Evolutionary conservation across 805 yeast species (phyloP).

Genomic region (Nakazawaea populi): DNA sequence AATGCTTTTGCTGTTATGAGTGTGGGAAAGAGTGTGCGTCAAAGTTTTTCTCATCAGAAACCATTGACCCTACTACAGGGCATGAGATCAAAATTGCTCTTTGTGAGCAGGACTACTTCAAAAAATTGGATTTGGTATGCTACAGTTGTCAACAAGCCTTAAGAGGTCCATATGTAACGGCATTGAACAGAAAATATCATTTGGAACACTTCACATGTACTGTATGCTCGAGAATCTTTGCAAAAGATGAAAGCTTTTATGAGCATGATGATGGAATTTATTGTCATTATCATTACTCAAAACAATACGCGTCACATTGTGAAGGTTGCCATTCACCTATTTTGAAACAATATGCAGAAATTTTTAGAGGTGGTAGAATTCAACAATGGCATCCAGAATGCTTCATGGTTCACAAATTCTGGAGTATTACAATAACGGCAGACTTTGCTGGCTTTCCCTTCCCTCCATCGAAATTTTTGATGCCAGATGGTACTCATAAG

Average conservation of each 20-base stretch:
- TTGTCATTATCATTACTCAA: constrained; percentile 92
- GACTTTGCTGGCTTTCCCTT: constrained; percentile 45
- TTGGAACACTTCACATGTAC: constrained; percentile 93
- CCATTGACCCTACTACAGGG: constrained; percentile 21
- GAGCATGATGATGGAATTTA: constrained; percentile 79
- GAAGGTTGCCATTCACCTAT: constrained; percentile 92
- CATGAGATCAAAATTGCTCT: constrained; percentile 47
- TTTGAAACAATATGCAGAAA: constrained; percentile 89
- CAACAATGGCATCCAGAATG: constrained; percentile 99
- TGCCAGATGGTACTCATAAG: constrained; percentile 8
- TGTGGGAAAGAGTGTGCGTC: constrained; percentile 79
- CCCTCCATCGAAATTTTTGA: background rate
- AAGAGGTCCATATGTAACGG: constrained; percentile 90
- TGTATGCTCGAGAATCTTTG: constrained; percentile 80
- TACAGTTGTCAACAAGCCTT: constrained; percentile 78
- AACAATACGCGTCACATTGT: constrained; percentile 78
- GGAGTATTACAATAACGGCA: constrained; percentile 80
- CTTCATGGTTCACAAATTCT: constrained; percentile 93
- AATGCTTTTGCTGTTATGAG: constrained; percentile 82
- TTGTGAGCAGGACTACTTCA: constrained; percentile 92
- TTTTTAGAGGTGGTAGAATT: constrained; percentile 82
- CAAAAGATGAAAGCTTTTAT: constrained; percentile 85
- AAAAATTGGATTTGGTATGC: constrained; percentile 80
- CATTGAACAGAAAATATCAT: constrained; percentile 86
- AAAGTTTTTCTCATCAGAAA: constrained; percentile 81